Percentiles rank a stretch among this genome's conserved stretches.
Evolutionary conservation across 2,329 filamentous ascomycete species (phyloP).

Genomic region (Colletotrichum sp.): DNA sequence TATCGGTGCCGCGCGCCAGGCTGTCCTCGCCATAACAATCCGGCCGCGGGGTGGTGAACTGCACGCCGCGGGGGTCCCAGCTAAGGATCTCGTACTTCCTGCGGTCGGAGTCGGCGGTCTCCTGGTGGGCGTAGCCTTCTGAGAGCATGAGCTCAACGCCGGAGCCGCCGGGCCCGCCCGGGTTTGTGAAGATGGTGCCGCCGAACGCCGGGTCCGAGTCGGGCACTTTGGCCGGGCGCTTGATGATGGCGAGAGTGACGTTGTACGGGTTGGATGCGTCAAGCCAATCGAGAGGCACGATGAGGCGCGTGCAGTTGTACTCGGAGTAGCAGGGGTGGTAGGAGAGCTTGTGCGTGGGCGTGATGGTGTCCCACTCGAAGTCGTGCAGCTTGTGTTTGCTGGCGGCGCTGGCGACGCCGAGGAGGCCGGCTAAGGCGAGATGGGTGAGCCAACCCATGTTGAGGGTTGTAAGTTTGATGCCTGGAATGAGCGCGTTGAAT

Average conservation of each 20-base stretch:
- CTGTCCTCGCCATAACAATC: conserved; percentile 41
- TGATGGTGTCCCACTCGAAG: conserved; percentile 42
- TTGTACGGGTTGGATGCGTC: conserved; percentile 27
- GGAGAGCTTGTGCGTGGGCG: conserved; percentile 36
- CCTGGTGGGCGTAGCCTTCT: conserved; percentile 24
- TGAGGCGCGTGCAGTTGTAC: conserved; percentile 45
- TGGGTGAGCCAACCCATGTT: not conserved
- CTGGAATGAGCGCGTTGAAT: not conserved
- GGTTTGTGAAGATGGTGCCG: conserved; percentile 48
- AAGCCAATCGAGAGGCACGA: conserved; percentile 48
- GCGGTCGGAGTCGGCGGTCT: conserved; percentile 26
- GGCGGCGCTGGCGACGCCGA: not conserved
- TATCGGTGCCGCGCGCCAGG: conserved; percentile 31
- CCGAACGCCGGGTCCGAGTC: conserved; percentile 41
- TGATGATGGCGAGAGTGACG: conserved; percentile 45
- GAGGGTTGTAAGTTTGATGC: not conserved
- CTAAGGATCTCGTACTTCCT: conserved; percentile 46
- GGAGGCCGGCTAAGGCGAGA: not conserved
- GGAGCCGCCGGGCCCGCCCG: conserved; percentile 48
- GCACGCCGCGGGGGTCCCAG: conserved; percentile 50
- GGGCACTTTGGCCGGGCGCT: conserved; percentile 42
- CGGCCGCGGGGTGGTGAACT: conserved; percentile 37
- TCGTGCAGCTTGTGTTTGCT: not conserved
- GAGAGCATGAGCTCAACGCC: conserved; percentile 35
- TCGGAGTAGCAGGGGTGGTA: conserved; percentile 45